Evolutionary conservation across 176 grass and related monocot species (phyloP).

Genomic region (Avena sativa): DNA sequence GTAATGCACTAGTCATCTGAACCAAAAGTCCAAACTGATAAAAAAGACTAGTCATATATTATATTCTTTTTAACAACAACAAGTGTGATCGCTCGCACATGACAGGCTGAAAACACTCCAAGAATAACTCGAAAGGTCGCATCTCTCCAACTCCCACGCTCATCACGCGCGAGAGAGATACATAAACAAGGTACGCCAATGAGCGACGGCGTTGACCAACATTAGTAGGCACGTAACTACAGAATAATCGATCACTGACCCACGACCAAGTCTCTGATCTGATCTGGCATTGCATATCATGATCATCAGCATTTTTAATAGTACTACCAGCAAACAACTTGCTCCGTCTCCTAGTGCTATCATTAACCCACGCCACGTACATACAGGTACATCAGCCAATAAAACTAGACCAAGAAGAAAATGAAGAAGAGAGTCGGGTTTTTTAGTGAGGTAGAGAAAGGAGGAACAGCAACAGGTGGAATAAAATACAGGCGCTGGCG

Average conservation of each 20-base stretch:
- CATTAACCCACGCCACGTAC: not conserved
- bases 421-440: too few species aligned
- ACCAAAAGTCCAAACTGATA: too few species aligned
- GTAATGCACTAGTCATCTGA: too few species aligned
- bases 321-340: not conserved
- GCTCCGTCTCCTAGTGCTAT: not conserved
- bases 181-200: not conserved
- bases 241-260: not conserved
- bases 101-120: not conserved
- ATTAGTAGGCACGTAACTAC: not conserved
- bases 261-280: not conserved
- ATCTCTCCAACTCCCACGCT: not conserved
- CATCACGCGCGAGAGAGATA: not conserved
- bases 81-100: too few species aligned
- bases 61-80: too few species aligned
- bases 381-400: not conserved
- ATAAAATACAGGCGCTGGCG: conserved; percentile 19
- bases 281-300: not conserved
- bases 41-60: too few species aligned
- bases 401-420: not conserved
- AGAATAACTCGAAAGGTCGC: not conserved
- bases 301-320: not conserved
- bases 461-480: not conserved
- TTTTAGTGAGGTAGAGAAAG: too few species aligned
- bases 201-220: not conserved